A percentile compares a stretch with the other conserved stretches of the same genome.
Conservation (phyloP, 805 yeast genomes). For the Myxozyma lipomycoides region DNA sequence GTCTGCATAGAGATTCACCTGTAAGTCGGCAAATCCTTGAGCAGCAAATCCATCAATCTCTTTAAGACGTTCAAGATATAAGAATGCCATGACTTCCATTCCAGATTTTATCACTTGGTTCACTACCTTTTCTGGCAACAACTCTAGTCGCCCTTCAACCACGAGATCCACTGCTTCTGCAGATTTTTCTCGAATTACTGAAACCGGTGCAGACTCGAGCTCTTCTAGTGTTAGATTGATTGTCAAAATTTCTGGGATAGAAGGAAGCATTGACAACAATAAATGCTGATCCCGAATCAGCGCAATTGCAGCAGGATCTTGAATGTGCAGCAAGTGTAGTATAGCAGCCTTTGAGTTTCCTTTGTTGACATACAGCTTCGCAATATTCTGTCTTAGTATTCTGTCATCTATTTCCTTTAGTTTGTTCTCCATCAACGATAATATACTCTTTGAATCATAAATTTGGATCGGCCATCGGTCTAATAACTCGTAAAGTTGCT, state of each 20-base stretch:
- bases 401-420: conserved; percentile 36
- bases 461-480: conserved; percentile 55
- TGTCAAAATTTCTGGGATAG: conserved; percentile 39
- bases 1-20: conserved; percentile 61
- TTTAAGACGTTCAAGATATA: conserved; percentile 61
- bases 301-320: conserved; percentile 53
- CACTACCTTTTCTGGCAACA: conserved; percentile 53
- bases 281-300: conserved; percentile 63
- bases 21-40: conserved; percentile 59
- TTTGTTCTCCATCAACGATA: conserved; percentile 46
- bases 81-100: conserved; percentile 49
- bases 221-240: conserved; percentile 39
- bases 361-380: conserved; percentile 50
- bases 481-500: conserved; percentile 44
- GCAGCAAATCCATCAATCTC: conserved; percentile 53
- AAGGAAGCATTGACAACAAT: conserved; percentile 19
- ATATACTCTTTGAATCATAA: conserved; percentile 47
- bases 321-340: conserved; percentile 53
- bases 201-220: conserved; percentile 42
- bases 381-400: conserved; percentile 20
- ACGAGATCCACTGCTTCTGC: conserved; percentile 50
- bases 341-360: conserved; percentile 62
- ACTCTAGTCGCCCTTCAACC: conserved; percentile 61
- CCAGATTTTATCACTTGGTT: conserved; percentile 32
- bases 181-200: conserved; percentile 42